Base-by-base conservation (phyloP, 2,329 filamentous ascomycete genomes). In the Akanthomyces dipterigenus region DNA sequence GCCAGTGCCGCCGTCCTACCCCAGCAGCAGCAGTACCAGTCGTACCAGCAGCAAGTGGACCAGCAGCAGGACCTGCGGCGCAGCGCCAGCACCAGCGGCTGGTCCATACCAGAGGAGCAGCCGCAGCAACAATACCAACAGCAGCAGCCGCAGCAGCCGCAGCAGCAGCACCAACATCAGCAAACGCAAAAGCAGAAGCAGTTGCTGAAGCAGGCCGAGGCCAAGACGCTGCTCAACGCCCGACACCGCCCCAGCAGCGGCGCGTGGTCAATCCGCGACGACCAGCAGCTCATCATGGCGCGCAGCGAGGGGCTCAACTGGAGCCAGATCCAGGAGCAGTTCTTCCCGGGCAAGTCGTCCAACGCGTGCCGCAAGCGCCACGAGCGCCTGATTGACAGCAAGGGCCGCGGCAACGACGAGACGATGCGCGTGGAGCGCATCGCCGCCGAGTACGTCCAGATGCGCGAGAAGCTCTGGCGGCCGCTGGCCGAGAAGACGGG, bases 281-380 rank as follows among this genome's bases (percentile, higher is more conserved):
- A 96, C 73, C 82, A 88, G 67, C 84, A 84, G 42, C 82, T 96
- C 48, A 79, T 93, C 64, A 76, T 79, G 48, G 89, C 90, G 18
- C 84, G 91, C 58, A 84, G 88, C 53, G 84, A 87, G 68, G 89
- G 89, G 26, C 82, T 92, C 71, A 93, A 93, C 75, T 96, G 91
- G 91, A 83, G 84, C 59, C 88, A 90, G 68, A 95, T 96, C 70
- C 87, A 91, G 68, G 80, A 81, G 64, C 84, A 82, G 64, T 85
- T 91, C 75, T 96, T 96, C 72, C 88, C 88, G 1, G 80, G 76
- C 71, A 96, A 96, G 78, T 86, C 84, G 9, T 78, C 88, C 62
- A 95, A 95, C 72, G 92, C 92, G 20, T 96, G 91, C 76, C 89
- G 91, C 65, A 96, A 96, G 77, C 85, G 91, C 60, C 91, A 96